Base-by-base conservation (phyloP, 805 yeast genomes). In the Candida arabinofermentans region DNA sequence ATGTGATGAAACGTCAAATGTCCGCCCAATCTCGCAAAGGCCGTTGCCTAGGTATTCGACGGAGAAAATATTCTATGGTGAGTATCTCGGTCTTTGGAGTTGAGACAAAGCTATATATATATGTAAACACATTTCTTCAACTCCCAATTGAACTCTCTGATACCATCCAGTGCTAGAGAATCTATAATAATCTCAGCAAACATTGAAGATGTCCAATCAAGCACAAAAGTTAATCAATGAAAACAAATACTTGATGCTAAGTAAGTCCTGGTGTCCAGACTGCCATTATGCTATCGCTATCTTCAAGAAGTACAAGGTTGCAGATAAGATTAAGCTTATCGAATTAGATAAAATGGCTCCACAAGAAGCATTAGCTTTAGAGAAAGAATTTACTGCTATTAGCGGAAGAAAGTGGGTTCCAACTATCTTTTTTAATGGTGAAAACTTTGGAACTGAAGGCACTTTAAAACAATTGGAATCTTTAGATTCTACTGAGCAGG, bases 221-320 rank as follows among this genome's bases (percentile, higher is more conserved):
- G 87, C 83, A 2, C 61, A 69, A 39, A 62, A 71, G 22, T 61
- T 79, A 41, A 69, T 83, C 41, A 39, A 56, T 8, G 51, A 64
- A 3, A 64, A 81, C 61, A 67, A 67, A 37, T 77, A 61, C 50
- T 67, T 84, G 44, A 74, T 81, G 72, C 57, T 83, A 10, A 76
- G 85, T 31, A 84, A 83, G 50, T 71, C 82, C 16, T 83, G 89
- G 89, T 84, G 93, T 60, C 86, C 87, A 3, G 90, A 84, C 53
- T 83, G 90, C 52, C 78, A 74, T 37, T 84, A 81, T 57, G 76
- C 84, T 3, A 70, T 74, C 44, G 62, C 64, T 22, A 61, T 82
- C 18, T 81, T 79, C 72, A 68, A 72, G 37, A 71, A 75, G 40
- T 75, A 70, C 52, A 69, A 71, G 8, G 79, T 81, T 8, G 52